phyloP scores from a whole-genome alignment of 441 rosid species.

The Adansonia rubrostipa region DNA sequence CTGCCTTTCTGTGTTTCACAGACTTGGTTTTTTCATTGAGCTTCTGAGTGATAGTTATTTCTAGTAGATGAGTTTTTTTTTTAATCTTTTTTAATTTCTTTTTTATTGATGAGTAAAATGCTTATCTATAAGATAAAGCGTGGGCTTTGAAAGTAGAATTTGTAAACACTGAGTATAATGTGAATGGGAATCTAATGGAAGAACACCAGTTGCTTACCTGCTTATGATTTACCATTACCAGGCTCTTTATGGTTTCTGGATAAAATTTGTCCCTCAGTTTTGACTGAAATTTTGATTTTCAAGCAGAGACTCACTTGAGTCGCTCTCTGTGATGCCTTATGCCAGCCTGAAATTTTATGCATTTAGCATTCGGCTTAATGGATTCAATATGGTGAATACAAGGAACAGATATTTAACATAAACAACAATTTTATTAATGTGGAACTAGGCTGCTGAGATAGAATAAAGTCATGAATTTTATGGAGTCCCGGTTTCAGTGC shows the following conservation, averaged over 20 bases:
- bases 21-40: background rate
- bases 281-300: background rate
- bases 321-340: background rate
- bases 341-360: slow-evolving; percentile 3
- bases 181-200: background rate
- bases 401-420: background rate
- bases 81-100: too few species aligned
- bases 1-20: background rate
- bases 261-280: background rate
- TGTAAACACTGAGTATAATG: background rate
- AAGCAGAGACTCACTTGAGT: background rate
- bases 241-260: slow-evolving; percentile 3
- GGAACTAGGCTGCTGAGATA: background rate
- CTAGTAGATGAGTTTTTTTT: background rate
- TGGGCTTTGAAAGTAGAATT: background rate
- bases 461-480: slow-evolving; percentile 7
- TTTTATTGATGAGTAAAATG: background rate
- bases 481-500: background rate
- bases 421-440: background rate
- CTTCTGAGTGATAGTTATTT: background rate
- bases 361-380: background rate
- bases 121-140: background rate
- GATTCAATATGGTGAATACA: background rate
- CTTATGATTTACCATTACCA: background rate
- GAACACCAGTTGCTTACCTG: background rate